Percentiles rank a stretch among this genome's conserved stretches.
Evolutionary conservation across 495 filamentous ascomycete genomes (phyloP).

Genomic region (Podospora anserina): DNA sequence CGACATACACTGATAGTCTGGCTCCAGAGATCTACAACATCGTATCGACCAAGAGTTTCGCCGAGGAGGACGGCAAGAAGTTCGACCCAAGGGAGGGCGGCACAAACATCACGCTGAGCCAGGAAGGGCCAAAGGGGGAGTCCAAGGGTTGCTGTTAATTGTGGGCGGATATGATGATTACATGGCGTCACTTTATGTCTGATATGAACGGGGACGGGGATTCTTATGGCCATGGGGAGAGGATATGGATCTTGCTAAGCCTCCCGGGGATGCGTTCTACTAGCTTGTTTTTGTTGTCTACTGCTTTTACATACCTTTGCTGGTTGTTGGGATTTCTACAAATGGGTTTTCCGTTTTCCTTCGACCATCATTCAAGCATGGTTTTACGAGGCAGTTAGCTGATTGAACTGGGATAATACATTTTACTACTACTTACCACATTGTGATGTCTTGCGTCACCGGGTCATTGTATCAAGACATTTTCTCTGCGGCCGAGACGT

Average conservation of each 20-base stretch:
- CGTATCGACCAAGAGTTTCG: slow-evolving; percentile 94
- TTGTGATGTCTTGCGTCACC: background rate
- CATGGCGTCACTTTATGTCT: slow-evolving; percentile 48
- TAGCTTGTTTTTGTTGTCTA: slow-evolving; percentile 34
- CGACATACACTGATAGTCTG: background rate
- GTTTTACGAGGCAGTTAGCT: slow-evolving; percentile 32
- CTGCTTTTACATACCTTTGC: slow-evolving; percentile 26
- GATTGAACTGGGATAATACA: slow-evolving; percentile 32
- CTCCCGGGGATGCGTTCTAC: slow-evolving; percentile 22
- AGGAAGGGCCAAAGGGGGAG: slow-evolving; percentile 59
- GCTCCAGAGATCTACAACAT: slow-evolving; percentile 95
- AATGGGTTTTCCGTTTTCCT: slow-evolving; percentile 12
- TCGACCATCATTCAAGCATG: slow-evolving; percentile 25
- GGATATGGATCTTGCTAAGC: slow-evolving; percentile 37
- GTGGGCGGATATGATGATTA: slow-evolving; percentile 37
- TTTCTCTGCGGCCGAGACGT: background rate
- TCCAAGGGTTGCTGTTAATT: slow-evolving; percentile 80
- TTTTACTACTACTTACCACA: slow-evolving; percentile 14
- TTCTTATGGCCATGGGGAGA: slow-evolving; percentile 35
- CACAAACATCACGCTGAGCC: slow-evolving; percentile 78
- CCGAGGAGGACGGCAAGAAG: slow-evolving; percentile 60
- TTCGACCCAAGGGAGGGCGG: slow-evolving; percentile 48
- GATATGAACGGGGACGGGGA: slow-evolving; percentile 32
- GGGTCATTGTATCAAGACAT: background rate
- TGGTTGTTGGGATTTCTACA: slow-evolving; percentile 24